Evolutionary conservation across 495 filamentous ascomycete genomes (phyloP), one percentile per base, ranked within the genome.

Genomic region (Oidiodendron maius): DNA sequence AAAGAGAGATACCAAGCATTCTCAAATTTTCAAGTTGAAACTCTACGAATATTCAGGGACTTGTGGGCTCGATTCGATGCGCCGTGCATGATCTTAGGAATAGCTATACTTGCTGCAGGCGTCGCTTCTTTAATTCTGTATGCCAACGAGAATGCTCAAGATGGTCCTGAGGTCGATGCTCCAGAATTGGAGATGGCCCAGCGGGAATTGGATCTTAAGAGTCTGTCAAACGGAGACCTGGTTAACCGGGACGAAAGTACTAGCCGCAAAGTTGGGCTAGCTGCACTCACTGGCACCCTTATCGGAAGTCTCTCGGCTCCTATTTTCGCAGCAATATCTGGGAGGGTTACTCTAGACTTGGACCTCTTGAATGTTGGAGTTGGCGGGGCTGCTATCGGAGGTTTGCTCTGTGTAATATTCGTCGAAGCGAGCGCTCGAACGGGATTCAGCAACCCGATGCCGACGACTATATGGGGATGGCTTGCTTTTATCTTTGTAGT

Each of bases 41-140:
- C 83, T 12, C 70, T 98, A 23, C 73, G 80, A 26, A 71, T 87
- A n/a, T 97, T 84, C 69, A 87, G 87, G 56, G 71, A 71, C 18
- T 72, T 96, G 20, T 98, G 93, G 93, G 89, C 94, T 10, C 75
- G 83, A 21, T 98, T 97, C 59, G 86, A 97, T 62, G 68, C 95
- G 30, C 71, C 77, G 1, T 87, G 83, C 59, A 98, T 98, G 90
- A 50, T 81, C 9, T 62, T 85, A 39, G 93, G 93, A 16, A 80
- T 96, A 49, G 58, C 55, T 13, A 74, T 95, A 41, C 76, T 96
- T 52, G 69, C 78, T 12, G 72, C 72, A 12, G 80, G 84, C 10
- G 72, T 96, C 37, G 53, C 75, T 18, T 57, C 84, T 23, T 67
- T 97, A 22, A 69, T 83, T 9, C 61, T 88, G 1, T 96, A 90